These are phyloP conservation scores for Candida jianshihensis DNA, from an alignment of 805 yeast species.

Conservation along the genomic window DNA sequence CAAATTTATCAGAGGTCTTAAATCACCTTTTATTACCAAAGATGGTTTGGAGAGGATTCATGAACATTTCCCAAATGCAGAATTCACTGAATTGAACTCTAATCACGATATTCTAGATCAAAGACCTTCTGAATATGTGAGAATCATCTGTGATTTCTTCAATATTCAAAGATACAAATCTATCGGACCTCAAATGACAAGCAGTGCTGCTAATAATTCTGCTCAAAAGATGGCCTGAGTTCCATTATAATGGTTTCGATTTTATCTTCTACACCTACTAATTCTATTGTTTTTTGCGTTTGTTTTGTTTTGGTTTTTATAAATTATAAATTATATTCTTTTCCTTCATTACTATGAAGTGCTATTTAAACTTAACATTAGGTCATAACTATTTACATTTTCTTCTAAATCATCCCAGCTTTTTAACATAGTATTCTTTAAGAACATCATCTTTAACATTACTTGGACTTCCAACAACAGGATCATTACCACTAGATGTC, in stretches of 20 bases:
- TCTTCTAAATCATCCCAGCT: not conserved
- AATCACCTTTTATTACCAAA: conserved; percentile 19
- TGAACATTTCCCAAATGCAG: conserved; percentile 22
- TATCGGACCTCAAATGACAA: conserved; percentile 3
- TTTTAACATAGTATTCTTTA: conserved; percentile 44
- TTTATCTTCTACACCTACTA: not conserved
- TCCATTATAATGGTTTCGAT: not conserved
- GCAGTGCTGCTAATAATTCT: too few relatives aligned
- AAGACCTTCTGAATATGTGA: conserved; percentile 28
- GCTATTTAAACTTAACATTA: too few relatives aligned
- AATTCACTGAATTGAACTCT: conserved; percentile 19
- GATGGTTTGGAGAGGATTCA: conserved; percentile 16
- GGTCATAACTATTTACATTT: too few relatives aligned
- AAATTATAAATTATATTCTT: not conserved
- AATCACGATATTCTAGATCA: conserved; percentile 35
- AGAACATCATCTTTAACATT: conserved; percentile 45
- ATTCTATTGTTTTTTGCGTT: not conserved
- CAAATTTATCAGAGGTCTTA: conserved; percentile 20
- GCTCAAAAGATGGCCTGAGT: too few relatives aligned
- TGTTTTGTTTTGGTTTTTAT: not conserved
- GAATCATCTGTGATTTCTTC: conserved; percentile 23
- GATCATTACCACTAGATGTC: conserved; percentile 80
- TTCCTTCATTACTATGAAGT: not conserved
- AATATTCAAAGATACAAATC: conserved; percentile 15
- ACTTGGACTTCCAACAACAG: conserved; percentile 84